These are phyloP conservation scores for Xylariaceae sp. DNA, from an alignment of 2,329 filamentous ascomycete species.

Conservation along the genomic window DNA sequence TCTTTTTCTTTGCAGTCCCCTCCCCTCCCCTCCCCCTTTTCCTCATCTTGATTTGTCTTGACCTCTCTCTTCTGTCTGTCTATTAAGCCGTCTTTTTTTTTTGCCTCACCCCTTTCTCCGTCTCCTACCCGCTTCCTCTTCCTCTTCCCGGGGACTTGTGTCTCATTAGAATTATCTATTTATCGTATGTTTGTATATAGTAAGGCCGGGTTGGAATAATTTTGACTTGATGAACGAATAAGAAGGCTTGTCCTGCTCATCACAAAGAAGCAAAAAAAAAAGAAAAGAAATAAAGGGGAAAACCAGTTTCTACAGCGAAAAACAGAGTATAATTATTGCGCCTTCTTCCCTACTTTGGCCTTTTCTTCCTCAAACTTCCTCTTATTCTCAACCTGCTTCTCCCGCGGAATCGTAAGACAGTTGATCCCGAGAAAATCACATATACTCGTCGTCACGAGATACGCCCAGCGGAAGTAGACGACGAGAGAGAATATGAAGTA, in stretches of 20 bases:
- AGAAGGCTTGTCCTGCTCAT: background rate
- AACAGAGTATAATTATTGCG: slow-evolving; percentile 17
- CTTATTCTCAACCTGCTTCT: slow-evolving; percentile 54
- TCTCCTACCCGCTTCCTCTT: too few species aligned
- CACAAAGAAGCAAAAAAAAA: background rate
- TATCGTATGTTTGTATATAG: background rate
- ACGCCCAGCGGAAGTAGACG: slow-evolving; percentile 92
- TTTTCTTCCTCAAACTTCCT: slow-evolving; percentile 31
- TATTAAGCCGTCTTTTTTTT: too few species aligned
- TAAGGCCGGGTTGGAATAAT: background rate
- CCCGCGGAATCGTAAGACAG: slow-evolving; percentile 74
- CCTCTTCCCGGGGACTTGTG: too few species aligned
- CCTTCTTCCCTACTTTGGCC: slow-evolving; percentile 29
- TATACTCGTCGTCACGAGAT: slow-evolving; percentile 83
- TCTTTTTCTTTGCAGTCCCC: too few species aligned
- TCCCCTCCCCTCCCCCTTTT: too few species aligned
- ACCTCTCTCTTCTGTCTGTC: too few species aligned
- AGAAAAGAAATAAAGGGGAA: background rate
- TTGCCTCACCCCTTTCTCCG: too few species aligned
- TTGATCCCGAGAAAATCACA: slow-evolving; percentile 91
- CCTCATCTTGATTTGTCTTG: too few species aligned
- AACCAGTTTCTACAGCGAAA: background rate
- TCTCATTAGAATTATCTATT: background rate
- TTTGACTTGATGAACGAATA: too few species aligned
- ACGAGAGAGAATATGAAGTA: slow-evolving; percentile 79